Evolutionary conservation across 805 yeast species (phyloP), one percentile per base, ranked within the genome.

Genomic region (Dipodascopsis uninucleata): DNA sequence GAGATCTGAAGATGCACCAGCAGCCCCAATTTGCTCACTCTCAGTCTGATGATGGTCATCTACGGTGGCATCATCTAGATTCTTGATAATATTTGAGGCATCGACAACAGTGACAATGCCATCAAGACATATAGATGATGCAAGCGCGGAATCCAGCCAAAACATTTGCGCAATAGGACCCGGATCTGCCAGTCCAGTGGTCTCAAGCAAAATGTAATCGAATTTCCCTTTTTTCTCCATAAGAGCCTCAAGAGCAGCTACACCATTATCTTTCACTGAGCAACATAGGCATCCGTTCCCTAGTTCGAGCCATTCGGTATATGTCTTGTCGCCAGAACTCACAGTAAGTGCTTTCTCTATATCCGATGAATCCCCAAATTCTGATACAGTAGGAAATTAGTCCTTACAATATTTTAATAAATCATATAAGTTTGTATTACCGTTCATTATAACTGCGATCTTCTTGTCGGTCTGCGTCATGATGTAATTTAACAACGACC

Each of bases 211-310:
- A n/a, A 93, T 88, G 60, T 90, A 84, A 64, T 93, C 98, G 40
- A 90, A 88, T 40, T 75, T 74, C 25, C 81, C 82, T 25, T 81
- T 75, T 41, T 80, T 75, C 24, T 79, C 81, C 49, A 90, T 80
- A 56, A 93, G 74, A 45, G 85, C 77, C 63, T 93, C 98, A 42
- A 93, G 88, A 0, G 98, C 98, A 32, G 83, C 74, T 1, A 93
- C 97, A 3, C 98, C 98, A 44, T 81, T 84, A 62, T 89, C 97
- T 61, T 87, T 88, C 26, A 94, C 95, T 0, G 97, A 85, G 60
- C 98, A 93, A 62, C 98, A 93, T 31, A 93, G 71, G 64, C 98
- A 93, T 1, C 98, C 98, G 61, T 93, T 93, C 1, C 96, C 97
- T 26, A 93, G 69, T 62, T 93, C 98, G 2, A 93, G 71, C 98